Evolutionary conservation across 2,329 filamentous ascomycete species (phyloP).

Genomic region (Claviceps arundinis): DNA sequence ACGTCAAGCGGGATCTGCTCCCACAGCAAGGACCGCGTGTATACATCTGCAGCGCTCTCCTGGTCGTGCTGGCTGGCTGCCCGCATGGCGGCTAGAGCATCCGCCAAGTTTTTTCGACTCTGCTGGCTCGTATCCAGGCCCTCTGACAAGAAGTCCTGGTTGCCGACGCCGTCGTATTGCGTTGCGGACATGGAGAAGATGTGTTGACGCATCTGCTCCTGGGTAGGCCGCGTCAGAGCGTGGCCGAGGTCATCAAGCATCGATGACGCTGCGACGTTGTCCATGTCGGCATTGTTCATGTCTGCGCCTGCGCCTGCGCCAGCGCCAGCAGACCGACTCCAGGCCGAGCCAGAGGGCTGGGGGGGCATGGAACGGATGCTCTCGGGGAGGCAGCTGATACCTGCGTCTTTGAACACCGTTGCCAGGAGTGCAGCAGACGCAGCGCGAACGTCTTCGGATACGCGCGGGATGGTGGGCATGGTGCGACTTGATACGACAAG

Average conservation of each 20-base stretch:
- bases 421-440: conserved; percentile 67
- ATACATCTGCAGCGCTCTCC: conserved; percentile 65
- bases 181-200: conserved; percentile 74
- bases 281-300: conserved; percentile 27
- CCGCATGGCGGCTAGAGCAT: conserved; percentile 70
- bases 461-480: conserved; percentile 57
- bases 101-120: conserved; percentile 61
- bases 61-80: conserved; percentile 58
- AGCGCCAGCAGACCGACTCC: conserved; percentile 26
- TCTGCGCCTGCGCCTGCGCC: conserved; percentile 28
- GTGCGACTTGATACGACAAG: conserved; percentile 84
- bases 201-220: conserved; percentile 79
- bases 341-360: conserved; percentile 37
- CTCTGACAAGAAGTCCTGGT: conserved; percentile 54
- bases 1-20: conserved; percentile 88
- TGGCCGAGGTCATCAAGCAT: conserved; percentile 55
- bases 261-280: conserved; percentile 34
- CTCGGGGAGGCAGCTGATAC: conserved; percentile 35
- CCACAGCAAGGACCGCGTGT: conserved; percentile 85
- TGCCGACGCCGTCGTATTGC: conserved; percentile 69
- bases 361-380: conserved; percentile 33
- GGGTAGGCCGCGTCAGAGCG: conserved; percentile 58
- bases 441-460: conserved; percentile 68
- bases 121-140: conserved; percentile 36
- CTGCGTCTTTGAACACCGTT: conserved; percentile 71